Conservation (phyloP, 2,329 filamentous ascomycete genomes). For the Trichoderma polysporum region DNA sequence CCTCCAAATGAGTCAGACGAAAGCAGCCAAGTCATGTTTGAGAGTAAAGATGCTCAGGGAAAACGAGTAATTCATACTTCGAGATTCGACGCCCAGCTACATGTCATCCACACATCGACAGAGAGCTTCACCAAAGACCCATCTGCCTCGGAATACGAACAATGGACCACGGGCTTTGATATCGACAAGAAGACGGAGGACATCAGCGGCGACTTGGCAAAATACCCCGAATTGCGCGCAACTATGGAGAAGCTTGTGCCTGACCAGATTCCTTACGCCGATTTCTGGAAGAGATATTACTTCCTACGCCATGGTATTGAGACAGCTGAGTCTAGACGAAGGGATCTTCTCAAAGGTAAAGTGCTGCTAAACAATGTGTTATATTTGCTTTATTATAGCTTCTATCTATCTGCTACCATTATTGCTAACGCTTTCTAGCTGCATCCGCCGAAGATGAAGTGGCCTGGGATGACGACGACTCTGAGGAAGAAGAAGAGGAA, state of each 20-base stretch:
- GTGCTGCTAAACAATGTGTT: background rate
- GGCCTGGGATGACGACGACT: constrained; percentile 67
- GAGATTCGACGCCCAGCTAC: constrained; percentile 90
- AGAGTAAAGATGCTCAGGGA: constrained; percentile 85
- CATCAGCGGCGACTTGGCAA: constrained; percentile 78
- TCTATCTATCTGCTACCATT: background rate
- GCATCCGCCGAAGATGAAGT: constrained; percentile 71
- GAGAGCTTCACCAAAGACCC: constrained; percentile 85
- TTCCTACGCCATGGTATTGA: constrained; percentile 91
- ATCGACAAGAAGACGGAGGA: constrained; percentile 80
- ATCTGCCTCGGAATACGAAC: constrained; percentile 68
- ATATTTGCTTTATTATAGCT: background rate
- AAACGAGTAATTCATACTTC: constrained; percentile 95
- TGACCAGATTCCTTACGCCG: constrained; percentile 79
- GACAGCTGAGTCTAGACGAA: constrained; percentile 83
- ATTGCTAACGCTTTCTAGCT: constrained; percentile 42
- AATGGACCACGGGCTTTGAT: constrained; percentile 73
- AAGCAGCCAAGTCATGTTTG: constrained; percentile 73
- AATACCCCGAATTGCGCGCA: constrained; percentile 77
- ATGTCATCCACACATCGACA: constrained; percentile 84
- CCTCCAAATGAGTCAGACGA: constrained; percentile 61
- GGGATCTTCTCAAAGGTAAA: constrained; percentile 86
- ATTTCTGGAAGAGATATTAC: constrained; percentile 95
- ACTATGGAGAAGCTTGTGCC: constrained; percentile 98
- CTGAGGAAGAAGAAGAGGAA: constrained; percentile 47